Evolutionary conservation across 1,284 basidiomycete species (phyloP).

Genomic region (Athelia psychrophila): DNA sequence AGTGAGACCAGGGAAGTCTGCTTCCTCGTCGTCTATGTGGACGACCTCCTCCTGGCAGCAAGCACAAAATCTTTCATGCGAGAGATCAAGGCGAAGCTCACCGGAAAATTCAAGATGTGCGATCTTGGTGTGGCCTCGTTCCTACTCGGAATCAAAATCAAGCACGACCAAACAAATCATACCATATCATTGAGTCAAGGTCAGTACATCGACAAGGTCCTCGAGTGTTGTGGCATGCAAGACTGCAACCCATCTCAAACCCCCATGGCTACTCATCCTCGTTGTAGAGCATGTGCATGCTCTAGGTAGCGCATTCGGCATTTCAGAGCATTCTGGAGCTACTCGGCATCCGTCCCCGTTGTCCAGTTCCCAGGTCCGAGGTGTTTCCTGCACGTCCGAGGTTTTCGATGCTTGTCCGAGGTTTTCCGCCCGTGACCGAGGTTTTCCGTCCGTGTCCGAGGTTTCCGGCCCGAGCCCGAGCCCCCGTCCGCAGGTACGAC

Average conservation of each 20-base stretch:
- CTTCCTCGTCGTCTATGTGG: conserved; percentile 19
- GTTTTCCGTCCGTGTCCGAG: no score
- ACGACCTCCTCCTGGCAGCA: conserved; percentile 17
- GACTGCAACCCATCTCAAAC: conserved; percentile 21
- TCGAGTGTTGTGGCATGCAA: conserved; percentile 23
- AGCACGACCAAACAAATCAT: conserved; percentile 15
- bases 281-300: no score
- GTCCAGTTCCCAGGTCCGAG: no score
- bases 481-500: no score
- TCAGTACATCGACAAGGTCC: conserved; percentile 25
- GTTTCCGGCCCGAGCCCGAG: no score
- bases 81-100: conserved; percentile 12
- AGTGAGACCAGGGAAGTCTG: conserved; percentile 9
- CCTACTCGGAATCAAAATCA: conserved; percentile 29
- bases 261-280: conserved; percentile 20
- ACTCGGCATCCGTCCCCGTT: no score
- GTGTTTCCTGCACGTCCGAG: no score
- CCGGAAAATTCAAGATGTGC: conserved; percentile 24
- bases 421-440: conserved; percentile 10
- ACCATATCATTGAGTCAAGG: conserved; percentile 25
- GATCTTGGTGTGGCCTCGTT: conserved; percentile 24
- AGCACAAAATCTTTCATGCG: conserved; percentile 13
- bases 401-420: no score
- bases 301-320: no score
- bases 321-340: no score